Evolutionary conservation across 139 green algal species (phyloP), one percentile per base, ranked within the genome.

Genomic region (Desmodesmus armatus): DNA sequence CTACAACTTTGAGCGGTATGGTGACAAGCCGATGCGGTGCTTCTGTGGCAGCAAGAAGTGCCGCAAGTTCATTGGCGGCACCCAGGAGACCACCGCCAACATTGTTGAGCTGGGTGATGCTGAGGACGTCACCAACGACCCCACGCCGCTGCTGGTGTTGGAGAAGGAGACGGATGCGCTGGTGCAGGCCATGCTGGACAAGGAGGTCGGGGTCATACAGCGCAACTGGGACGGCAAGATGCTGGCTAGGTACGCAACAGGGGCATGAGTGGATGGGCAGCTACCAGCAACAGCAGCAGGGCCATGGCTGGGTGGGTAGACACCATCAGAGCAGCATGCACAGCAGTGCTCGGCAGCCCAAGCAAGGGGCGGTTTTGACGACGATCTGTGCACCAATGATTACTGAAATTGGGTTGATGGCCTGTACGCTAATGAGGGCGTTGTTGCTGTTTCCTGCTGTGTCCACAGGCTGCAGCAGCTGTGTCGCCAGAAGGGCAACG

Each of bases 1-100:
- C 89, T 99, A 99, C 92, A 99, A 99, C 88, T 99, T 99, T 92
- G 97, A 99, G 88, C 93, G 96, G 35, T 98, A 98, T 75, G 95
- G 95, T 17, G 95, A 99, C 87, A 96, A 96, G 79, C 92, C 92
- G 13, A 94, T 94, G 84, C 87, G 89, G 69, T 95, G 92, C 87
- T 93, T 93, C 89, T 95, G 92, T 83, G 43, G 71, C 41, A 89
- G 73, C 41, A 76, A 47, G 25, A 89, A 78, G 47, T 93, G 91
- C 85, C 87, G 93, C 44, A 96, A 95, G 43, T 95, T 95, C 77
- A 97, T 99, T 62, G 96, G 96, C 13, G 96, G 94, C 65, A 84
- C 82, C 6, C 78, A 91, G 78, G 82, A 87, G 72, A 87, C 58
- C 82, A 82, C 82, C 0, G 82, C 82, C 39, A 43, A 82, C 71